A percentile compares a stretch with the other conserved stretches of the same genome.
phyloP scores from a whole-genome alignment of 192 early-diverging fungal genomes.

The Coemansia sp. region DNA sequence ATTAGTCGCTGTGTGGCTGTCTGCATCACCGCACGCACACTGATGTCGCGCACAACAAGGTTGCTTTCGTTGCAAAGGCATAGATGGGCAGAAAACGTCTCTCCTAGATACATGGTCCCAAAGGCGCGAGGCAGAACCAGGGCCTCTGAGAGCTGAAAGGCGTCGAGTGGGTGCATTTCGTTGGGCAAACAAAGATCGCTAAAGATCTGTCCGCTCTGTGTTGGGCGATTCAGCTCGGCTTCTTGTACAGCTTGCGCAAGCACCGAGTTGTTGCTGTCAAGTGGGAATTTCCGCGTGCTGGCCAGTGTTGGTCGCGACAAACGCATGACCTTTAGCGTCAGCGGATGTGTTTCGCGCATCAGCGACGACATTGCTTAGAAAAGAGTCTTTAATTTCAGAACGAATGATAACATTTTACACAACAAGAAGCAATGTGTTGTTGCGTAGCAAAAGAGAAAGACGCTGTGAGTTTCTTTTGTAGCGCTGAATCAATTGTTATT shows the following conservation, averaged over 20 bases:
- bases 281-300: conserved; percentile 51
- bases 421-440: neutral
- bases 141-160: conserved; percentile 64
- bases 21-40: conserved; percentile 82
- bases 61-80: conserved; percentile 85
- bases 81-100: conserved; percentile 85
- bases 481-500: no score
- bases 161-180: conserved; percentile 54
- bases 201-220: conserved; percentile 42
- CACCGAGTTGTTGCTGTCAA: conserved; percentile 34
- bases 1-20: conserved; percentile 80
- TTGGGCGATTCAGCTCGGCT: conserved; percentile 49
- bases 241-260: conserved; percentile 36
- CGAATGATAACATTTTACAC: neutral
- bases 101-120: conserved; percentile 93
- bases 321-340: conserved; percentile 91
- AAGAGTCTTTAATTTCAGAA: neutral
- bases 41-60: conserved; percentile 68
- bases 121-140: conserved; percentile 82
- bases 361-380: conserved; percentile 34
- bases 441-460: neutral
- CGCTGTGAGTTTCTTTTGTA: neutral
- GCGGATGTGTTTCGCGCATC: conserved; percentile 63
- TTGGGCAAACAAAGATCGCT: conserved; percentile 38
- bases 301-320: conserved; percentile 76